Base-by-base conservation (phyloP, 106 monocot species). In the Acorus calamus region DNA sequence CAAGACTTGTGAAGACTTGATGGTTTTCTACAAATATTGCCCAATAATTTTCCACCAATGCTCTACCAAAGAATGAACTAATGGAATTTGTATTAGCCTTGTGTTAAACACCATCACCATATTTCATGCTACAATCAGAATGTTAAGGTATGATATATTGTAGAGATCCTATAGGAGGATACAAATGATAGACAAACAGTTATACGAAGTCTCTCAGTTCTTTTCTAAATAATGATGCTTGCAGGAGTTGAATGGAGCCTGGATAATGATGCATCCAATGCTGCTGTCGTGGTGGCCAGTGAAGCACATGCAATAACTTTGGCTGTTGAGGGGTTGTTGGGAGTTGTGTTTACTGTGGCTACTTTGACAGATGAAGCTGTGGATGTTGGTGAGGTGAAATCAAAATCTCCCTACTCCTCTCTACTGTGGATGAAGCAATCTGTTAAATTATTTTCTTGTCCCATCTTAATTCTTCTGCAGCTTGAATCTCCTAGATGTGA, bases 241-340 rank as follows among this genome's bases (percentile, higher is more conserved):
- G 50, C 71, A 96, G 94, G 94, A 65, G 75, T 98, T 76, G 98
- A 98, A 64, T 98, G 98, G 98, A 98, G 91, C 74, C 80, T 98
- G 98, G 92, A 98, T 69, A 92, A 91, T 86, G 98, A 98, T 79
- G 80, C 98, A 65, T 92, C 98, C 45, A 98, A 92, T 81, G 81
- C 87, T 71, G 91, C 98, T 67, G 98, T 98, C 65, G 59, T 98
- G 62, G 85, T 98, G 69, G 98, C 98, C n/a, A 98, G 98, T 75
- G 98, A 98, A 81, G 98, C 98, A 52, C 98, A 98, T 85, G 88
- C 98, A 48, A 98, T 98, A 52, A 98, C 98, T 60, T 77, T 98
- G 65, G 91, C 98, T 3, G 81, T 98, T 70, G 98, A 98, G 73
- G 98, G 98, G 4, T 84, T 98, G 60, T 61, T 98, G 52, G 98